Evolutionary conservation across 2,329 filamentous ascomycete genomes (phyloP).

Genomic region (Aspergillus aculeatus): DNA sequence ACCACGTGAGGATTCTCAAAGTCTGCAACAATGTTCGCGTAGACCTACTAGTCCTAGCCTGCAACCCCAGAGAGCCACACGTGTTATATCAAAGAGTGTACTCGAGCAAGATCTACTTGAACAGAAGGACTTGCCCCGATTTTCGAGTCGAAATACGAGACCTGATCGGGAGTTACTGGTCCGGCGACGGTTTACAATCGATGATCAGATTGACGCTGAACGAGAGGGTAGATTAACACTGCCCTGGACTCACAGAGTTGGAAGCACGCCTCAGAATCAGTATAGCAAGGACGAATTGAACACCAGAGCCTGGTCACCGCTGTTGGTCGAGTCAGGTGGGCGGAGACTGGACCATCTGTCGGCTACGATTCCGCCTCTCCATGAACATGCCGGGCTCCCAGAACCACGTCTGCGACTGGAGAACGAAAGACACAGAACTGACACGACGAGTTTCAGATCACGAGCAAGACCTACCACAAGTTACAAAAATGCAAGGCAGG

Average conservation of each 20-base stretch:
- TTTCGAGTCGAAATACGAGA: not conserved
- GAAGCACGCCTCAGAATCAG: not conserved
- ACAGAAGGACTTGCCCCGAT: not conserved
- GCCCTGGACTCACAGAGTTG: not conserved
- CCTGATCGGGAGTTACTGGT: not conserved
- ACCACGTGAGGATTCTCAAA: too few relatives aligned
- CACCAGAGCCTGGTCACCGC: not conserved
- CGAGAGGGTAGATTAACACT: slow-evolving; percentile 9
- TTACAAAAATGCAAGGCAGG: not conserved
- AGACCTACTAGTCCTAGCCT: too few relatives aligned
- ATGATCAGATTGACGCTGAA: slow-evolving; percentile 29
- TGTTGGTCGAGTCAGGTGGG: not conserved
- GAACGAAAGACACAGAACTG: not conserved
- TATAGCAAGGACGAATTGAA: not conserved
- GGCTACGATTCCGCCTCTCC: not conserved
- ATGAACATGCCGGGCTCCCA: not conserved
- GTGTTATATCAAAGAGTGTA: too few relatives aligned
- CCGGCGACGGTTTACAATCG: slow-evolving; percentile 24
- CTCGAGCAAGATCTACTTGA: not conserved
- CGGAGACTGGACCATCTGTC: not conserved
- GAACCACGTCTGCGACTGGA: not conserved
- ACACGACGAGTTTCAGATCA: not conserved
- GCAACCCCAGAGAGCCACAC: too few relatives aligned
- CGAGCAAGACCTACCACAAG: not conserved
- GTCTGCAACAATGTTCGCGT: too few relatives aligned